Evolutionary conservation across 768 basidiomycete genomes (phyloP).

Genomic region (Rhodotorula taiwanensis): DNA sequence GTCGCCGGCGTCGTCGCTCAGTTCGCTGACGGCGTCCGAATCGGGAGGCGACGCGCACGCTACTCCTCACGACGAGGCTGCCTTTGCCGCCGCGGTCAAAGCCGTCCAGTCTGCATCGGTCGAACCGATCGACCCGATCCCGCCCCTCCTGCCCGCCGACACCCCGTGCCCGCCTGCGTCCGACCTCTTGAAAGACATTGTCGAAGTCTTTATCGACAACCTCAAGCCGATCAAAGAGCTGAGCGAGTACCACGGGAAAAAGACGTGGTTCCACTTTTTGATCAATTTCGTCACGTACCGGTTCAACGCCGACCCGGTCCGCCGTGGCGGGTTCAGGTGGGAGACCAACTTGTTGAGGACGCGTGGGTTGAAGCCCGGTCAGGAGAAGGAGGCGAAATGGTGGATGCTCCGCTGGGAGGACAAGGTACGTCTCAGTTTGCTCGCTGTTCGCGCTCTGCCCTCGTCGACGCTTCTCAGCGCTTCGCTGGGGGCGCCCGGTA

Average conservation of each 20-base stretch:
- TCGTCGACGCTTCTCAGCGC: background rate
- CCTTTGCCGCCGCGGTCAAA: too few relatives aligned
- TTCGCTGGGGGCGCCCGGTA: too few relatives aligned
- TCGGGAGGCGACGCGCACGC: background rate
- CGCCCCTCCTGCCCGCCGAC: background rate
- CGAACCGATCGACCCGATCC: constrained; percentile 6
- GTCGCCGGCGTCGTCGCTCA: constrained; percentile 12
- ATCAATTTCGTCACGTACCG: constrained; percentile 27
- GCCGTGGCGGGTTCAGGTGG: constrained; percentile 21
- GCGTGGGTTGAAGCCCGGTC: constrained; percentile 22
- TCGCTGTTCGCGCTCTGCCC: background rate
- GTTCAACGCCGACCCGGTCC: background rate
- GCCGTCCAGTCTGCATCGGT: background rate
- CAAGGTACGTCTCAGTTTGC: constrained; percentile 13
- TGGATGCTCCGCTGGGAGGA: constrained; percentile 30
- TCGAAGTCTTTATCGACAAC: constrained; percentile 6
- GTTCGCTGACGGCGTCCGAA: constrained; percentile 19
- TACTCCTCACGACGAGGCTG: background rate
- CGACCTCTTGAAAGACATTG: constrained; percentile 1
- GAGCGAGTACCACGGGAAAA: constrained; percentile 29
- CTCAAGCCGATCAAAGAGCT: constrained; percentile 6
- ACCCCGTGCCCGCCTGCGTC: background rate
- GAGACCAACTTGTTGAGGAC: constrained; percentile 20
- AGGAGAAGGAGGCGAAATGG: constrained; percentile 23
- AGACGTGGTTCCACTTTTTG: constrained; percentile 31